Percentiles rank a stretch among this genome's conserved stretches.
These are phyloP conservation scores for Entoloma clypeatum DNA, from an alignment of 1,284 basidiomycete genomes.

Conservation along the genomic window DNA sequence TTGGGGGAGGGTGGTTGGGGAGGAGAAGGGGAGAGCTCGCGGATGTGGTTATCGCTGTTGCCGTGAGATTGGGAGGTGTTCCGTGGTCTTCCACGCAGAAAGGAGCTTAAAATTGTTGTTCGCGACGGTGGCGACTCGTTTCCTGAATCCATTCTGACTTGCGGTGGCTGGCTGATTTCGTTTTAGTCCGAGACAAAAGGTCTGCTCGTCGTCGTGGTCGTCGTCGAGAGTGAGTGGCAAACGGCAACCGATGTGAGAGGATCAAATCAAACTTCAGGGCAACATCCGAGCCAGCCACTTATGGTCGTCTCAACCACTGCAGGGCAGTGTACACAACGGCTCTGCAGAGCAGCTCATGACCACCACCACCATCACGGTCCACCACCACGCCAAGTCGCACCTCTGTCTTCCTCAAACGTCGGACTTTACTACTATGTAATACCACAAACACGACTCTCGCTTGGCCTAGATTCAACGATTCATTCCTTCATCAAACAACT, in stretches of 20 bases:
- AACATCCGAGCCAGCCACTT: constrained; percentile 13
- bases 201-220: constrained; percentile 1
- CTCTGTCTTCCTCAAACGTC: no score
- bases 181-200: background rate
- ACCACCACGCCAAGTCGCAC: no score
- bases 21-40: constrained; percentile 35
- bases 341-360: no score
- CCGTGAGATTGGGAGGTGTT: constrained; percentile 44
- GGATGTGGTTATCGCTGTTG: constrained; percentile 22
- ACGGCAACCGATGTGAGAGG: constrained; percentile 8
- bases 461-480: no score
- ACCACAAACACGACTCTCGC: no score
- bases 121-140: constrained; percentile 24
- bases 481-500: no score
- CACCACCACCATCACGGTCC: no score
- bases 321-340: no score
- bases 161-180: background rate
- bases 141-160: constrained; percentile 14
- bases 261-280: constrained; percentile 9
- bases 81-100: constrained; percentile 42
- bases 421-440: no score
- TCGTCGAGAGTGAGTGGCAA: constrained; percentile 8
- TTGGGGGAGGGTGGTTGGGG: constrained; percentile 27
- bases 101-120: constrained; percentile 42
- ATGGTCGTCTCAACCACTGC: no score